Evolutionary conservation across 768 basidiomycete species (phyloP).

Genomic region (Tricholoma bakamatsutake): DNA sequence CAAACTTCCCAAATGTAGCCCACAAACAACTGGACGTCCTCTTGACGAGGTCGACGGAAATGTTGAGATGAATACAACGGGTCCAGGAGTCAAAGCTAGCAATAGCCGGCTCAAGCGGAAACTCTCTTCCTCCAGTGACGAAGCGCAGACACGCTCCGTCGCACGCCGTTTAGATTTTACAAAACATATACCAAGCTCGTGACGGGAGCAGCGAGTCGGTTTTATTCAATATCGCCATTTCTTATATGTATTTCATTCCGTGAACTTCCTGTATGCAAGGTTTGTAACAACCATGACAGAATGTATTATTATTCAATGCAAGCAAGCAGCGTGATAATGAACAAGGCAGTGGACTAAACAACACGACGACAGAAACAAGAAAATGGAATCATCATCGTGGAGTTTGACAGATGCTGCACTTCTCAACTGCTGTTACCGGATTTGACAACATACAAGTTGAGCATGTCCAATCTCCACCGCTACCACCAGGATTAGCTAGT

Average conservation of each 20-base stretch:
- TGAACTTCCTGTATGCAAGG: neutral
- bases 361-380: neutral
- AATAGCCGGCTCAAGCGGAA: conserved; percentile 67
- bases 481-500: conserved; percentile 25
- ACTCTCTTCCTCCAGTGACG: conserved; percentile 51
- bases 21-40: conserved; percentile 41
- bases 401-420: conserved; percentile 43
- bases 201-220: neutral
- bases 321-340: neutral
- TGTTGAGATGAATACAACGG: conserved; percentile 44
- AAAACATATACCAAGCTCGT: conserved; percentile 37
- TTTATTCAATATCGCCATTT: neutral
- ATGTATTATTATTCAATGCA: neutral
- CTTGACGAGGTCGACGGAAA: conserved; percentile 79
- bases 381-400: conserved; percentile 22
- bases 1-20: conserved; percentile 74
- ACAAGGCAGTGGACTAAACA: neutral
- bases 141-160: conserved; percentile 46
- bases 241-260: neutral
- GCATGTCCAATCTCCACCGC: conserved; percentile 49
- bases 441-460: conserved; percentile 46
- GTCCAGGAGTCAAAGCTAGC: conserved; percentile 48
- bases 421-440: conserved; percentile 31
- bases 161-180: conserved; percentile 72
- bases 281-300: neutral